Evolutionary conservation across 495 filamentous ascomycete species (phyloP).

Genomic region (Podospora conica): DNA sequence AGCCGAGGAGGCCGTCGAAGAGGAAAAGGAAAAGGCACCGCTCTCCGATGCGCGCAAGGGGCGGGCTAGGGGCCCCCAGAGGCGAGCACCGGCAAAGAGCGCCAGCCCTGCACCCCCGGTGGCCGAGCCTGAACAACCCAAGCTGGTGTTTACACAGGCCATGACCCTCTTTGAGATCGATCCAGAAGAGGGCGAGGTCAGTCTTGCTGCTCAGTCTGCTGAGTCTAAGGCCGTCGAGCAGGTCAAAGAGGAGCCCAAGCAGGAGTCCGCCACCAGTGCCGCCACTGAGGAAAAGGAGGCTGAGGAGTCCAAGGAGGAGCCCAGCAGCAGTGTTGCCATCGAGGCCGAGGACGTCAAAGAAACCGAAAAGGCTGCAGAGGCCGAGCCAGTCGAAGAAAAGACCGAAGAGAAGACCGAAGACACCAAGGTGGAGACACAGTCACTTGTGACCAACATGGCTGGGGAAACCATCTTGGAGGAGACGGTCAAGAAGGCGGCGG

Average conservation of each 20-base stretch:
- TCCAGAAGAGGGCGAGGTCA: slow-evolving; percentile 44
- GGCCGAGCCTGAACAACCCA: slow-evolving; percentile 18
- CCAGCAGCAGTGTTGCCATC: neutral
- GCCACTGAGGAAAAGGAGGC: slow-evolving; percentile 25
- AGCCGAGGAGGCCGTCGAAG: slow-evolving; percentile 50
- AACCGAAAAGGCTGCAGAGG: slow-evolving; percentile 7
- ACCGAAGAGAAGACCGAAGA: slow-evolving; percentile 10
- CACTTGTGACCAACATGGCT: slow-evolving; percentile 50
- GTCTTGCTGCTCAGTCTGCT: slow-evolving; percentile 22
- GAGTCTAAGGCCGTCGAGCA: slow-evolving; percentile 6
- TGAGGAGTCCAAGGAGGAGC: slow-evolving; percentile 20
- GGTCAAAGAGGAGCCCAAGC: slow-evolving; percentile 33
- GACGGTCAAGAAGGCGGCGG: slow-evolving; percentile 30
- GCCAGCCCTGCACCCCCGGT: slow-evolving; percentile 26
- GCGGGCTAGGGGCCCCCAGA: slow-evolving; percentile 77
- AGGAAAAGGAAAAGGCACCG: slow-evolving; percentile 65
- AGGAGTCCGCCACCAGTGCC: slow-evolving; percentile 24
- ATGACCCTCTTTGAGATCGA: slow-evolving; percentile 46
- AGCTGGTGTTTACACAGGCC: slow-evolving; percentile 35
- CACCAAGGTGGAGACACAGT: slow-evolving; percentile 19
- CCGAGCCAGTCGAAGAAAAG: slow-evolving; percentile 9
- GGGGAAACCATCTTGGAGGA: slow-evolving; percentile 47
- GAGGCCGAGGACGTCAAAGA: slow-evolving; percentile 16
- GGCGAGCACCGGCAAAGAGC: slow-evolving; percentile 57
- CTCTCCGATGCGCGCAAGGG: slow-evolving; percentile 83